Conservation (phyloP, 139 green algal genomes). For the Chlorella sp. region DNA sequence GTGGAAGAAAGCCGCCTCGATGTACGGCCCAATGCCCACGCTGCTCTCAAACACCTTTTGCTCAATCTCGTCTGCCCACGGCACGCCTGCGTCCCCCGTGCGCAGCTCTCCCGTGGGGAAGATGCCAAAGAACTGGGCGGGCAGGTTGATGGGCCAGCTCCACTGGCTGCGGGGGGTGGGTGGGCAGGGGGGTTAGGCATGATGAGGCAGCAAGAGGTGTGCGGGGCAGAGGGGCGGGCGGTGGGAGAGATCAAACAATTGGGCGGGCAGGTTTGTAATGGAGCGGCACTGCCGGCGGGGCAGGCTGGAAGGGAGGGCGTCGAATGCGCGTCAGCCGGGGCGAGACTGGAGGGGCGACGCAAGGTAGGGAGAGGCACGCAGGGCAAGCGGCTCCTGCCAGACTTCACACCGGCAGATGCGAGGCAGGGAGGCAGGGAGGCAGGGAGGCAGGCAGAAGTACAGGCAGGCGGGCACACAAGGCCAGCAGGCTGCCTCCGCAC, state of each 20-base stretch:
- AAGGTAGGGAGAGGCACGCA: neutral
- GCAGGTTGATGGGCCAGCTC: slow-evolving; percentile 87
- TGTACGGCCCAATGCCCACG: slow-evolving; percentile 56
- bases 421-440: neutral
- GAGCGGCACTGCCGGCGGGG: slow-evolving; percentile 80
- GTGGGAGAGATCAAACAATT: slow-evolving; percentile 84
- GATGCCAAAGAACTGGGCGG: slow-evolving; percentile 83
- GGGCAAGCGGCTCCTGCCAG: neutral
- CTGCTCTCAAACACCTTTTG: slow-evolving; percentile 59
- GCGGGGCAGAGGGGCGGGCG: neutral
- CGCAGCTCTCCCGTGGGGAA: slow-evolving; percentile 70
- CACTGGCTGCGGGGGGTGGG: slow-evolving; percentile 66
- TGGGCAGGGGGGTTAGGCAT: too few relatives aligned
- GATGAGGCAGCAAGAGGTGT: neutral
- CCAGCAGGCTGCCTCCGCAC: neutral
- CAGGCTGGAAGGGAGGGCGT: neutral
- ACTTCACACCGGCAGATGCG: neutral
- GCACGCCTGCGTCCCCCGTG: slow-evolving; percentile 41
- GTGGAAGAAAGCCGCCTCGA: slow-evolving; percentile 89
- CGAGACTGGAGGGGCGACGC: neutral
- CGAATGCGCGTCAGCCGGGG: neutral
- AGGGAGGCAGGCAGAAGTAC: neutral
- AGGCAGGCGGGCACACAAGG: neutral
- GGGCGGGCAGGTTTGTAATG: slow-evolving; percentile 80
- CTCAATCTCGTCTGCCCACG: slow-evolving; percentile 86